Evolutionary conservation across 768 basidiomycete species (phyloP), one percentile per base, ranked within the genome.

Genomic region (Brasilioporus rufonigricans): DNA sequence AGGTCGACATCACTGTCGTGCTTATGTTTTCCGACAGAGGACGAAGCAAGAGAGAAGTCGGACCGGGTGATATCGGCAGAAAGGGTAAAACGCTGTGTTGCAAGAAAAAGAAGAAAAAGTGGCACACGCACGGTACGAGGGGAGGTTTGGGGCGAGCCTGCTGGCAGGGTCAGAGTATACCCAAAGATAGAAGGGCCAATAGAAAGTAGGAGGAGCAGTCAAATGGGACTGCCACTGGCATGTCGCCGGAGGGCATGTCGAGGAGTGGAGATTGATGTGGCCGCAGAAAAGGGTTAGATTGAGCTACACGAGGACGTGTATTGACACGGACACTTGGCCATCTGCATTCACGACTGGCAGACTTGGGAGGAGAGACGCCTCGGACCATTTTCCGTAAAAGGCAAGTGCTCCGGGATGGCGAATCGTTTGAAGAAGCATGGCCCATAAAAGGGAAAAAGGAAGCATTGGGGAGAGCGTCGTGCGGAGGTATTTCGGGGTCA

Each of bases 341-440:
- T n/a, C n/a, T 35, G 11, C 41, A 11, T 31, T 51, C 40, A 33
- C 13, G 26, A 33, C 50, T 33, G 21, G 23, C 18, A 24, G 21
- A 27, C 35, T 16, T 16, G 18, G 14, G 24, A 35, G 41, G 10
- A 55, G 26, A 31, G 14, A 43, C 40, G 1, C 21, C 32, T 26
- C 55, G 55, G 64, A 19, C 11, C 0, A 12, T 14, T 12, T 44
- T 21, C 65, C 45, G 0, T 3, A 49, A 51, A 40, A 23, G 65
- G 65, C 1, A 58, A 4, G 11, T 41, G 0, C 3, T 19, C 53
- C 62, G 56, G 55, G 13, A 16, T 57, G 52, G 64, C 1, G 64
- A 29, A 65, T 65, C 64, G 18, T 19, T 44, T 44, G 10, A 27
- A 65, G 64, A 65, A 65, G 64, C 29, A 18, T 29, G 0, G 7